Base-by-base conservation (phyloP, 1,284 basidiomycete species). In the Cutaneotrichosporon sp. region DNA sequence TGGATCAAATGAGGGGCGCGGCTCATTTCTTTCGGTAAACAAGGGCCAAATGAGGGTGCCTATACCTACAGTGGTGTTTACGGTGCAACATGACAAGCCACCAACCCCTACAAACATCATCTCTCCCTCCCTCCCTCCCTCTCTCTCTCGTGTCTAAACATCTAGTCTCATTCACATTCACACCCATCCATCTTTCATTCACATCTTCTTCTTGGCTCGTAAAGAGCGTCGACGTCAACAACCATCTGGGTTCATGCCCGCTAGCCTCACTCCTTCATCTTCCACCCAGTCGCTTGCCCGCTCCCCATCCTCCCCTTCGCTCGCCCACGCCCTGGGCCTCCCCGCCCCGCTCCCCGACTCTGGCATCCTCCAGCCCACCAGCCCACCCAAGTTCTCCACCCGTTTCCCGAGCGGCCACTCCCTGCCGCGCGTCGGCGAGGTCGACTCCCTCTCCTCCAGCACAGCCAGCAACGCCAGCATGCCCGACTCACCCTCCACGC, bases 1-100 rank as follows among this genome's bases (percentile, higher is more conserved):
- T n/a, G n/a, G n/a, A n/a, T n/a, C 29, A 29, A 29, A 29, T n/a
- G n/a, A n/a, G n/a, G 18, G n/a, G 36, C 58, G 61, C 53, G 61
- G 61, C 61, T 63, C 57, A 47, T 56, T 63, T 63, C 57, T 62
- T 58, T 52, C 38, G n/a, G 7, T 18, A 42, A 42, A 42, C 38
- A 42, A 42, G n/a, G 16, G n/a, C n/a, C n/a, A n/a, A n/a, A n/a
- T n/a, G n/a, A n/a, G n/a, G n/a, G n/a, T n/a, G n/a, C n/a, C n/a
- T n/a, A n/a, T n/a, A 38, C 13, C 36, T 16, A 2, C 9, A 38
- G 11, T 38, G 36, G n/a, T n/a, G n/a, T n/a, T 16, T 36, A 42
- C 9, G 38, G 38, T 42, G 38, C 1, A 18, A 42, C 18, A 18
- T n/a, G 5, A 18, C 38, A 42, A 42, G 38, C 38, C 38, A 42